phyloP scores from a whole-genome alignment of 139 green algal species.

The Chlorella sp. region DNA sequence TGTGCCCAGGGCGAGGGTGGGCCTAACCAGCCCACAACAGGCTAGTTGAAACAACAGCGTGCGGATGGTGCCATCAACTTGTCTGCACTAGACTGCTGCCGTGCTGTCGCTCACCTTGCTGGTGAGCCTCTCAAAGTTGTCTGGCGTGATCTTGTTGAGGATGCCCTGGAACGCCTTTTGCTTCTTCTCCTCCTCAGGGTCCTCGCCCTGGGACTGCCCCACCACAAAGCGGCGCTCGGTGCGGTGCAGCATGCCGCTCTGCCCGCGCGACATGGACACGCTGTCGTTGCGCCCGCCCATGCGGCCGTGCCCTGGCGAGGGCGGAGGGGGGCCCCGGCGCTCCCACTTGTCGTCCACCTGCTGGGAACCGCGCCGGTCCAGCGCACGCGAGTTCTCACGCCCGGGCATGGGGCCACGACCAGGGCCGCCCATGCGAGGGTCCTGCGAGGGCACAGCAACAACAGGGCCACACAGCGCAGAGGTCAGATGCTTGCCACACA shows the following conservation, averaged over 20 bases:
- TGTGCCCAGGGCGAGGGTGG: too few relatives aligned
- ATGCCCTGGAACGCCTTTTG: conserved; percentile 87
- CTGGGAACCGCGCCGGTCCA: neutral
- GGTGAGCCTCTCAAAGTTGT: conserved; percentile 91
- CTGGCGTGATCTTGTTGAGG: conserved; percentile 98
- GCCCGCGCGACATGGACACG: neutral
- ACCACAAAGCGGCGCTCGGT: conserved; percentile 13
- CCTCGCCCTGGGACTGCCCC: conserved; percentile 48
- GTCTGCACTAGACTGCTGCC: too few relatives aligned
- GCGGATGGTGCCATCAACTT: too few relatives aligned
- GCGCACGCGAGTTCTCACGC: neutral
- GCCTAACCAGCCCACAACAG: too few relatives aligned
- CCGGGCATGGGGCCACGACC: neutral
- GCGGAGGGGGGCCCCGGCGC: neutral
- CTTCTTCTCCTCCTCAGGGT: conserved; percentile 89
- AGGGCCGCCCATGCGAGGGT: neutral
- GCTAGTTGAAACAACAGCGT: too few relatives aligned
- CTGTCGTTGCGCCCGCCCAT: neutral
- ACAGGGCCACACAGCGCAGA: neutral
- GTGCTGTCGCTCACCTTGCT: conserved; percentile 38
- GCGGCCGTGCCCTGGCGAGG: neutral
- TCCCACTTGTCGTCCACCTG: conserved; percentile 1
- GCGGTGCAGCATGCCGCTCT: neutral
- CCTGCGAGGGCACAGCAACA: neutral
- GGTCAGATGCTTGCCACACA: neutral